phyloP scores from a whole-genome alignment of 2,329 filamentous ascomycete genomes.

The Epichloe sibirici region DNA sequence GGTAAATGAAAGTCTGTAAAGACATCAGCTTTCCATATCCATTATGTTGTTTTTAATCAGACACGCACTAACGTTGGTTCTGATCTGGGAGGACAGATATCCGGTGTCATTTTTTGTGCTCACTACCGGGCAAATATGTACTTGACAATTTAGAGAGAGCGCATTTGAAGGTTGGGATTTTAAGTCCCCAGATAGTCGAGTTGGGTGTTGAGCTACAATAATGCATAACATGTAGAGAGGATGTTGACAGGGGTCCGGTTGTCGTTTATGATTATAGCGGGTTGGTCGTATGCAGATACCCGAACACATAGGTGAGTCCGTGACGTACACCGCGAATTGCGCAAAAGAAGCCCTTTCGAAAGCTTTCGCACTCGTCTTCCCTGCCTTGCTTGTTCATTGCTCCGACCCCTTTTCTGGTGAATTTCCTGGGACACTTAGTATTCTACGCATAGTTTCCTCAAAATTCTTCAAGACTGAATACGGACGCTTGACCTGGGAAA shows the following conservation, averaged over 20 bases:
- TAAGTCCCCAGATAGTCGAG: not conserved
- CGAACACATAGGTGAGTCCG: not conserved
- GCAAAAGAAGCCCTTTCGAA: not conserved
- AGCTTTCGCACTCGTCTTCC: not conserved
- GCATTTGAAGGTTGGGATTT: not conserved
- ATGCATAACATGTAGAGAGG: not conserved
- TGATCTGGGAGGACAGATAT: conserved; percentile 28
- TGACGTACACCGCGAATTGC: not conserved
- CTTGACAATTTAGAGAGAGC: not conserved
- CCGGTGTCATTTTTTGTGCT: conserved; percentile 22
- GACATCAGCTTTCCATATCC: not conserved
- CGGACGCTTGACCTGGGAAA: not conserved
- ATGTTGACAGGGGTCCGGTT: not conserved
- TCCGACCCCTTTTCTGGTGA: not conserved
- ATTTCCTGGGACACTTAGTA: not conserved
- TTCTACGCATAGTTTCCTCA: not conserved
- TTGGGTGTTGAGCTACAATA: not conserved
- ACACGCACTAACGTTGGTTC: conserved; percentile 35
- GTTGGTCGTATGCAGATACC: conserved; percentile 1
- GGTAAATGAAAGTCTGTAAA: conserved; percentile 62
- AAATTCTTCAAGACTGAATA: not conserved
- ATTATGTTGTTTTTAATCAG: not conserved
- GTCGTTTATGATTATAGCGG: not conserved
- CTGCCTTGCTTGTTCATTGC: not conserved
- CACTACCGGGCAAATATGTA: not conserved